Conservation (phyloP, 192 early-diverging fungal genomes). For the Coemansia erecta region DNA sequence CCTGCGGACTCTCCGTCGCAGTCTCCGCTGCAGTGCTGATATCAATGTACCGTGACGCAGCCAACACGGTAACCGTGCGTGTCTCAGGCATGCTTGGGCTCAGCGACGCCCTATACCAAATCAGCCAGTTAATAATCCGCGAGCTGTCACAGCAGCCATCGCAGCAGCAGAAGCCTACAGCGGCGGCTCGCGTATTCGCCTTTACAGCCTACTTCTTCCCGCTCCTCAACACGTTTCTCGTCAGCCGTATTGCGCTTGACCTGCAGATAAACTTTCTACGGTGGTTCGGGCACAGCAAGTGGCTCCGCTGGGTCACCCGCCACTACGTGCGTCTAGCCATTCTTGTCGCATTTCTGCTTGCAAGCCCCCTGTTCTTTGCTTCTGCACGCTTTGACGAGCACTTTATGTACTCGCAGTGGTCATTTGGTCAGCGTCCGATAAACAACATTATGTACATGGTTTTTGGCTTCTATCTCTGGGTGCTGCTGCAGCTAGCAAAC, state of each 20-base stretch:
- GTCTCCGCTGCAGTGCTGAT: slow-evolving; percentile 34
- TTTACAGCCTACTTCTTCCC: slow-evolving; percentile 38
- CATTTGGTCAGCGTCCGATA: slow-evolving; percentile 26
- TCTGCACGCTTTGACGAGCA: slow-evolving; percentile 25
- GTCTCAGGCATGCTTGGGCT: slow-evolving; percentile 45
- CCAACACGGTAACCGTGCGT: slow-evolving; percentile 37
- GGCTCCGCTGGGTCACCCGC: slow-evolving; percentile 30
- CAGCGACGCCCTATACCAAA: slow-evolving; percentile 35
- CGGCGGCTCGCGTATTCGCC: slow-evolving; percentile 35
- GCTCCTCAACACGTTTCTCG: slow-evolving; percentile 34
- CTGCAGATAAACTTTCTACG: slow-evolving; percentile 42
- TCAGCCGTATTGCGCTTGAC: slow-evolving; percentile 44
- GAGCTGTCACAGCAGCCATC: slow-evolving; percentile 28
- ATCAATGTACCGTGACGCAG: slow-evolving; percentile 39
- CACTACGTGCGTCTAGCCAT: slow-evolving; percentile 26
- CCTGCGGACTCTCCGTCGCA: slow-evolving; percentile 42
- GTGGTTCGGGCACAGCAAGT: slow-evolving; percentile 33
- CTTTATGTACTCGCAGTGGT: slow-evolving; percentile 38
- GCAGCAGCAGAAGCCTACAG: slow-evolving; percentile 6
- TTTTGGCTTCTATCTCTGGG: slow-evolving; percentile 38
- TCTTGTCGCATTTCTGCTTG: slow-evolving; percentile 21
- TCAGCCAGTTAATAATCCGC: slow-evolving; percentile 34
- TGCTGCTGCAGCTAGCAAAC: slow-evolving; percentile 29
- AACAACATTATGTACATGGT: slow-evolving; percentile 32
- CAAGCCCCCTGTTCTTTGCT: slow-evolving; percentile 36